Base-by-base conservation (phyloP, 805 yeast genomes). In the Wickerhamomyces sydowiorum region DNA sequence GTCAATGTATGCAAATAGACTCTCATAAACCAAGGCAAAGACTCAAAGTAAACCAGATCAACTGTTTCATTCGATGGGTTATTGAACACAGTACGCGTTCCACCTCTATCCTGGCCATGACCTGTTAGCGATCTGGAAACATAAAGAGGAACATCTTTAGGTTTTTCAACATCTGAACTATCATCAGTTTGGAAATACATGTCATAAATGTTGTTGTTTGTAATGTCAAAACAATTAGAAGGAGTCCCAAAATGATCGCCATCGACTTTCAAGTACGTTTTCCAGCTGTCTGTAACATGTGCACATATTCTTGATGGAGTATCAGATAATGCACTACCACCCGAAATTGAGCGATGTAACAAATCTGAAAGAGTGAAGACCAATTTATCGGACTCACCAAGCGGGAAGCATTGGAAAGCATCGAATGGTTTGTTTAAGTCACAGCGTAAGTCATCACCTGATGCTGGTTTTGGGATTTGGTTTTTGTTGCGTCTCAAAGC, bases 1-100 rank as follows among this genome's bases (percentile, higher is more conserved):
- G 66, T 58, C 42, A 89, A 62, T 0, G 95, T 79, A 51, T 87
- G 89, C 34, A 93, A 62, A 55, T 85, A 93, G 2, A 87, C 62
- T 50, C 91, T 76, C 79, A 89, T 82, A 59, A 78, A 93, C 98
- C 98, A 93, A 0, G 99, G 99, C 23, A 89, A 67, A 0, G 88
- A 72, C 60, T 93, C 97, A 51, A 80, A 82, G 52, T 86, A 85
- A 1, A 78, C 62, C 36, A 90, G 67, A 2, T 62, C 60, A 3
- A 79, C 71, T 1, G 75, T 62, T 5, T 64, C 60, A 7, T 64
- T 50, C 1, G 78, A 64, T 1, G 88, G 86, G 57, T 91, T 93
- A n/a, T 66, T 66, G 53, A 91, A 74, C 10, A 80, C 85, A 0
- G 85, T 76, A 57, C 96, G 79, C 47, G 91, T 70, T 0, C 96